A percentile compares a stretch with the other conserved stretches of the same genome.
Evolutionary conservation across 495 filamentous ascomycete species (phyloP).

Genomic region (Aspergillus funiculosus): DNA sequence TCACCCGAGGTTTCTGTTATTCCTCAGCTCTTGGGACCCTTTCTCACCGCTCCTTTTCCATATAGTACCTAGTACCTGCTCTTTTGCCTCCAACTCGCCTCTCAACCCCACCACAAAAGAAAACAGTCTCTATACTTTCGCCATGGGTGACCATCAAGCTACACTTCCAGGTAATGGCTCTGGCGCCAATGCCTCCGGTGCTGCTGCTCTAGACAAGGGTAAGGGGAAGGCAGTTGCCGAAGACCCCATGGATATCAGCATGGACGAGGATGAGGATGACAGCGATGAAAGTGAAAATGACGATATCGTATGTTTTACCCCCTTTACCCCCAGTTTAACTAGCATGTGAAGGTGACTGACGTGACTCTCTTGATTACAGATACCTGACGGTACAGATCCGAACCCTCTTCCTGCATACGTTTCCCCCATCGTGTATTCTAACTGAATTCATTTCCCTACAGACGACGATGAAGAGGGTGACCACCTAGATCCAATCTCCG

Average conservation of each 20-base stretch:
- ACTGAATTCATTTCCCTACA: conserved; percentile 14
- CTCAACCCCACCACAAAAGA: conserved; percentile 1
- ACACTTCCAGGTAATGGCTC: conserved; percentile 30
- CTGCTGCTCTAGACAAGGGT: conserved; percentile 39
- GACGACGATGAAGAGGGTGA: conserved; percentile 67
- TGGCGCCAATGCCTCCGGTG: conserved; percentile 31
- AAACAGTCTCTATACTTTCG: conserved; percentile 18
- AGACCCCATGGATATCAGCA: conserved; percentile 52
- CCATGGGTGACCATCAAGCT: conserved; percentile 35
- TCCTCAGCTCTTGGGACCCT: neutral
- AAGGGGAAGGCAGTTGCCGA: conserved; percentile 61
- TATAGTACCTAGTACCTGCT: no score
- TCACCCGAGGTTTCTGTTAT: neutral
- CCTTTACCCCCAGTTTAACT: neutral
- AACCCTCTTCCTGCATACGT: neutral
- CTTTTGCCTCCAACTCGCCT: conserved; percentile 1
- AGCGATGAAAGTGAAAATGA: conserved; percentile 60
- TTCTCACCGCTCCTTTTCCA: no score
- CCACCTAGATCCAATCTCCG: conserved; percentile 84
- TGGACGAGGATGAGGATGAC: conserved; percentile 60
- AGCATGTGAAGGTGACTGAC: neutral
- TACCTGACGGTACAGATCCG: conserved; percentile 28
- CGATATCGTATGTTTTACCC: conserved; percentile 54
- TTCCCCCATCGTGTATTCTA: conserved; percentile 1
- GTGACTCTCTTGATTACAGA: conserved; percentile 20